These are phyloP conservation scores for Penicillium psychrofluorescens DNA, from an alignment of 495 filamentous ascomycete species.

Conservation along the genomic window DNA sequence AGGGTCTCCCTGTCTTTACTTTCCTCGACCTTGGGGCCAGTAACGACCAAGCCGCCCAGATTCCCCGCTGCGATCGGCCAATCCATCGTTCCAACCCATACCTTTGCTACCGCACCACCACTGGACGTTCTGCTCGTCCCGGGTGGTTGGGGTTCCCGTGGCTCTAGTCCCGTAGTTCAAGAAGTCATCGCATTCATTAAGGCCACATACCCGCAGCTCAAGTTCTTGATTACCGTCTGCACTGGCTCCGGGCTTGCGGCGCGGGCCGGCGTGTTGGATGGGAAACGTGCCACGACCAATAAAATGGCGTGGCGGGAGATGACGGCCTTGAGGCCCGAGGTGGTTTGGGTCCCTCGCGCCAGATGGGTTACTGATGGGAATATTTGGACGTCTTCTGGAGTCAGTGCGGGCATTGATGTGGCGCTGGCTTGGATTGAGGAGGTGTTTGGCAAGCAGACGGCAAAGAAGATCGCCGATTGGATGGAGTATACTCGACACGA, in stretches of 20 bases:
- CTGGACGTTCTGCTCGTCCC: slow-evolving; percentile 63
- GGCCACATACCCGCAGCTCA: slow-evolving; percentile 29
- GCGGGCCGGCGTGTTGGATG: slow-evolving; percentile 50
- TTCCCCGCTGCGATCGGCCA: slow-evolving; percentile 23
- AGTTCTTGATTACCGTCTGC: slow-evolving; percentile 58
- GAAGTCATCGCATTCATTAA: slow-evolving; percentile 39
- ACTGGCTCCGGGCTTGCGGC: slow-evolving; percentile 49
- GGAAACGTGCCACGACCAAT: slow-evolving; percentile 48
- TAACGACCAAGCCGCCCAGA: slow-evolving; percentile 26
- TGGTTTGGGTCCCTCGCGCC: slow-evolving; percentile 53
- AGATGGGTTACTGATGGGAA: slow-evolving; percentile 62
- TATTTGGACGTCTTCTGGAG: slow-evolving; percentile 57
- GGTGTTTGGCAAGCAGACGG: slow-evolving; percentile 9
- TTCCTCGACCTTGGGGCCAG: slow-evolving; percentile 44
- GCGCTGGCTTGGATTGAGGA: slow-evolving; percentile 24
- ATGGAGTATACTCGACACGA: slow-evolving; percentile 14
- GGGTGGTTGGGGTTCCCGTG: slow-evolving; percentile 51
- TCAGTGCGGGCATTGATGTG: slow-evolving; percentile 61
- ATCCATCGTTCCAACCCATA: slow-evolving; percentile 54
- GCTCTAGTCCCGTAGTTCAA: slow-evolving; percentile 6
- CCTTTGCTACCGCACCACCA: slow-evolving; percentile 31
- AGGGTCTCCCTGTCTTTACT: slow-evolving; percentile 24
- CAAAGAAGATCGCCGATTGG: slow-evolving; percentile 5
- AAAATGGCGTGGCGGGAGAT: slow-evolving; percentile 17
- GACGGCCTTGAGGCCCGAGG: slow-evolving; percentile 30